Evolutionary conservation across 306 rosid species (phyloP), one percentile per base, ranked within the genome.

Genomic region (Gastrolobium villosum): DNA sequence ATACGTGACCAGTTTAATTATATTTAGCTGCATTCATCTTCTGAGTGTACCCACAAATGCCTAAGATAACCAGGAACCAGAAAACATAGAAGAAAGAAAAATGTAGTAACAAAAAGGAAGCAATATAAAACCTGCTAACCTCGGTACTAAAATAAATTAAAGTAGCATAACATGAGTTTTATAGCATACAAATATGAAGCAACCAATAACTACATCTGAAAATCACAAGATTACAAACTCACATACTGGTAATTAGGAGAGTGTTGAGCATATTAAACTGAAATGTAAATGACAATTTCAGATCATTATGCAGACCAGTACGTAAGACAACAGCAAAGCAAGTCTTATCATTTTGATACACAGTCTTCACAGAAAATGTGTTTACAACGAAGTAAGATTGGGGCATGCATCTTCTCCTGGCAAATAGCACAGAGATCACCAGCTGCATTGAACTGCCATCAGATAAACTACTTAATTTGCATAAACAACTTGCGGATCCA

Each of bases 351-450:
- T 75, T 96, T 98, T 63, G 98, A 96, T 68, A 93, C 99, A 66
- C 99, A 96, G 75, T 96, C 99, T 88, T 96, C 97, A 30, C 99
- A 95, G 84, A 95, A 95, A 70, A 95, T 88, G 91, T 95, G 99
- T 81, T 95, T 95, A 85, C 99, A 96, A 37, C 94, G 90, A 65
- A 96, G 98, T 53, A 90, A 84, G 79, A 96, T 84, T 49, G 99
- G 99, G 57, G 94, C 87, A 77, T 91, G 98, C 98, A 96, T 96
- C 91, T 96, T 93, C 88, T 96, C 99, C 87, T 96, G 99, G 86
- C 99, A 96, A 87, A 95, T 95, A 40, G 99, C 97, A 81, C 99
- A 95, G 44, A 96, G 87, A 88, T 96, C 99, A 14, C 99, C 98
- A 1, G 94, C 97, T 48, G 96, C 92, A 65, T 75, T 83, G 48